Percentiles rank a stretch among this genome's conserved stretches.
Conservation (phyloP, 164 flowering plant genomes). For the Vitis rupestris region DNA sequence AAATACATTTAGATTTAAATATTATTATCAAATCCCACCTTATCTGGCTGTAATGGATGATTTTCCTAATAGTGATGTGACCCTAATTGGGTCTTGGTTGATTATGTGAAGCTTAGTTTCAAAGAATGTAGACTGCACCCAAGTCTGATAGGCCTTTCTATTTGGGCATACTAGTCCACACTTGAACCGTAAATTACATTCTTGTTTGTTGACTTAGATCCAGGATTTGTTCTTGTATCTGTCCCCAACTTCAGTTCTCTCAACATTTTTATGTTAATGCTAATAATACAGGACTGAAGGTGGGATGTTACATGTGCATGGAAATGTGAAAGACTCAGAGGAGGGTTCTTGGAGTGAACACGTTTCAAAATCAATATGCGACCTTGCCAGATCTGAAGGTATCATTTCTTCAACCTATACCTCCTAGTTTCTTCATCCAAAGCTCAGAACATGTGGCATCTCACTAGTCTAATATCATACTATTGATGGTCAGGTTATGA, state of each 20-base stretch:
- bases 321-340: conserved; percentile 82
- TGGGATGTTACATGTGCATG: conserved; percentile 83
- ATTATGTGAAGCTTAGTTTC: too few species aligned
- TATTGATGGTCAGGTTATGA: conserved; percentile 38
- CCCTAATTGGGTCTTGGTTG: too few species aligned
- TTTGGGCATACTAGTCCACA: too few species aligned
- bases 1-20: neutral
- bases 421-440: too few species aligned
- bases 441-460: too few species aligned
- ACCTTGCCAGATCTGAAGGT: conserved; percentile 82
- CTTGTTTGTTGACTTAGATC: too few species aligned
- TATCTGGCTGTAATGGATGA: too few species aligned
- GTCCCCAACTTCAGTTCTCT: neutral
- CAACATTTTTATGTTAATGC: neutral
- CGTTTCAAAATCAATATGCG: conserved; percentile 49
- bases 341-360: conserved; percentile 65
- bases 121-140: too few species aligned
- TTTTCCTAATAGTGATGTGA: too few species aligned
- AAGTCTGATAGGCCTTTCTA: too few species aligned
- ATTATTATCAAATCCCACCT: neutral
- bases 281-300: conserved; percentile 62
- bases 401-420: neutral
- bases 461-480: neutral
- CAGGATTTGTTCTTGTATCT: neutral
- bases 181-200: too few species aligned